Percentiles rank a stretch among this genome's conserved stretches.
Conservation (phyloP, 2,329 filamentous ascomycete species). For the Venturia carpophila region DNA sequence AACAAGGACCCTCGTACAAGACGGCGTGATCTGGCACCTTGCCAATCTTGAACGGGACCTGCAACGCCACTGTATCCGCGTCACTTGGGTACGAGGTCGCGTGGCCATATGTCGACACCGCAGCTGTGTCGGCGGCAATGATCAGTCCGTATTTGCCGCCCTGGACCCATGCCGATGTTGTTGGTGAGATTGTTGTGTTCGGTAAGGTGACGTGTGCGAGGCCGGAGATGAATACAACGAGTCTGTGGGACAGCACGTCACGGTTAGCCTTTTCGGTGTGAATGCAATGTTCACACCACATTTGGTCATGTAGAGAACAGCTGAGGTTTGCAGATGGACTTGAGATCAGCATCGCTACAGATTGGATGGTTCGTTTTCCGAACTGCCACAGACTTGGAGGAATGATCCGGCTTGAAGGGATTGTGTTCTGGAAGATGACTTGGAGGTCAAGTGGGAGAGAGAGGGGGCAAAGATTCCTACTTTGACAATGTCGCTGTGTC, state of each 20-base stretch:
- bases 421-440: too few species aligned
- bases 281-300: too few species aligned
- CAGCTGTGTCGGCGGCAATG: slow-evolving; percentile 37
- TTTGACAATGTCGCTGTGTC: too few species aligned
- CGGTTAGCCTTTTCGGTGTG: not conserved
- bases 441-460: too few species aligned
- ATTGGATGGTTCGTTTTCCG: too few species aligned
- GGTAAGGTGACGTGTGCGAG: slow-evolving; percentile 16
- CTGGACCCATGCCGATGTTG: slow-evolving; percentile 18
- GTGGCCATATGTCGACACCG: slow-evolving; percentile 37
- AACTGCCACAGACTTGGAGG: too few species aligned
- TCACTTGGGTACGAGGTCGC: slow-evolving; percentile 34
- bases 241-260: slow-evolving; percentile 9
- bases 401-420: too few species aligned
- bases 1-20: slow-evolving; percentile 36
- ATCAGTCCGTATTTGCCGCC: slow-evolving; percentile 24
- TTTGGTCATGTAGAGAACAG: too few species aligned
- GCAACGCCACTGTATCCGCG: slow-evolving; percentile 31
- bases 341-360: too few species aligned
- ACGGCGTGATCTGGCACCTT: slow-evolving; percentile 33
- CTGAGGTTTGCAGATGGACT: too few species aligned
- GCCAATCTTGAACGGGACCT: slow-evolving; percentile 33
- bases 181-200: slow-evolving; percentile 9
- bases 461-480: too few species aligned
- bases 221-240: slow-evolving; percentile 17